Conservation (phyloP, 768 basidiomycete species). For the Kwoniella mangroviensis region DNA sequence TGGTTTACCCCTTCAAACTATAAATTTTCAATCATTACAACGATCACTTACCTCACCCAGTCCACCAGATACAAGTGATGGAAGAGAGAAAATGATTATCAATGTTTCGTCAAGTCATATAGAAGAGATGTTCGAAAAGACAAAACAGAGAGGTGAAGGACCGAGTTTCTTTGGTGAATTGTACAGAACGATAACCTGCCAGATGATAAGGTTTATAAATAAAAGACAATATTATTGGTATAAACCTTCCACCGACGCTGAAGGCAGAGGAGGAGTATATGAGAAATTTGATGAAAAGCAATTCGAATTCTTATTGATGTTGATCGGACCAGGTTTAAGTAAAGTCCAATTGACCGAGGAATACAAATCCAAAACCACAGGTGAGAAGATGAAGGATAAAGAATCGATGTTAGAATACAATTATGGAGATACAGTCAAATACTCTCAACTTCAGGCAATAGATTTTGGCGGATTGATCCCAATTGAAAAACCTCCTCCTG, state of each 20-base stretch:
- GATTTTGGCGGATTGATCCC: constrained; percentile 21
- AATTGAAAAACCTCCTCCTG: background rate
- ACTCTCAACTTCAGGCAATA: constrained; percentile 5
- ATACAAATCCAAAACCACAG: background rate
- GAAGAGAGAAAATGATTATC: constrained; percentile 1
- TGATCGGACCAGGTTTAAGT: background rate
- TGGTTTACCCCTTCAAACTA: background rate
- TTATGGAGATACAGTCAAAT: constrained; percentile 1
- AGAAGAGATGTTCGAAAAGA: background rate
- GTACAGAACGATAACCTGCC: constrained; percentile 4
- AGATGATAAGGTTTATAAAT: constrained; percentile 27
- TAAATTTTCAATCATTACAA: background rate
- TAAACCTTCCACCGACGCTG: background rate
- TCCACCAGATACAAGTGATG: background rate
- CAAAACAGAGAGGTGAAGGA: background rate
- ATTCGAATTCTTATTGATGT: constrained; percentile 6
- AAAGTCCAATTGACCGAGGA: background rate
- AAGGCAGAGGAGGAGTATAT: background rate
- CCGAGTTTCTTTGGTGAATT: background rate
- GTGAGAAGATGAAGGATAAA: background rate
- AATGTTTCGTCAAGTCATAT: background rate
- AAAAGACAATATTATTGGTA: constrained; percentile 23
- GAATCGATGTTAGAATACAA: background rate
- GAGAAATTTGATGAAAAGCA: constrained; percentile 12
- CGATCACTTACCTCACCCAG: background rate